A percentile compares a stretch with the other conserved stretches of the same genome.
phyloP scores from a whole-genome alignment of 352 stramenopile genomes.

The Halophytophthora batemanensis region DNA sequence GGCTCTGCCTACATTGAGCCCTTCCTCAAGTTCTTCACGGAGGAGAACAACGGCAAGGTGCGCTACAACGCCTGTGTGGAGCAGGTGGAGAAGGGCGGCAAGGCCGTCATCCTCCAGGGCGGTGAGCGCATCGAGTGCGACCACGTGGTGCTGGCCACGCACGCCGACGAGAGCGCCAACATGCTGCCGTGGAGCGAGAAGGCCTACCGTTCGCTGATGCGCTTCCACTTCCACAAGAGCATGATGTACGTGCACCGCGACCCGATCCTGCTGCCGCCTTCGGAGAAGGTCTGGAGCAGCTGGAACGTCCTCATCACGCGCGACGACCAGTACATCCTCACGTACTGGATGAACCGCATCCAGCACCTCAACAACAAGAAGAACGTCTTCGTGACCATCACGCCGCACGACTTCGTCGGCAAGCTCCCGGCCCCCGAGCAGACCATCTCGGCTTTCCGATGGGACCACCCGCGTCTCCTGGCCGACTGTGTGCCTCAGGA shows the following conservation, averaged over 20 bases:
- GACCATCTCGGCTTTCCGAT: constrained; percentile 76
- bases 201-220: constrained; percentile 67
- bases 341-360: constrained; percentile 90
- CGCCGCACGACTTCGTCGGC: constrained; percentile 65
- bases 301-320: constrained; percentile 88
- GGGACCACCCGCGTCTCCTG: constrained; percentile 81
- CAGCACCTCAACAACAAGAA: constrained; percentile 84
- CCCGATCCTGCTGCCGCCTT: constrained; percentile 61
- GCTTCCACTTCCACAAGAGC: constrained; percentile 84
- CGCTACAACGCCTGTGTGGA: constrained; percentile 73
- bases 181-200: constrained; percentile 73
- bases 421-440: constrained; percentile 45
- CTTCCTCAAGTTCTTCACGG: constrained; percentile 84
- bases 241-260: constrained; percentile 88
- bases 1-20: constrained; percentile 81
- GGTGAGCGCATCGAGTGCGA: constrained; percentile 82
- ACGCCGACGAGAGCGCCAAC: constrained; percentile 73
- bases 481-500: constrained; percentile 84
- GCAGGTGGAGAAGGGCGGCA: constrained; percentile 71
- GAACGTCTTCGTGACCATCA: constrained; percentile 87
- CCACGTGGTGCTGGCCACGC: constrained; percentile 79
- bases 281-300: constrained; percentile 78
- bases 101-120: constrained; percentile 65
- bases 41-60: constrained; percentile 75
- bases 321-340: constrained; percentile 83